Conservation (phyloP, 2,329 filamentous ascomycete species). For the Fusarium annulatum region DNA sequence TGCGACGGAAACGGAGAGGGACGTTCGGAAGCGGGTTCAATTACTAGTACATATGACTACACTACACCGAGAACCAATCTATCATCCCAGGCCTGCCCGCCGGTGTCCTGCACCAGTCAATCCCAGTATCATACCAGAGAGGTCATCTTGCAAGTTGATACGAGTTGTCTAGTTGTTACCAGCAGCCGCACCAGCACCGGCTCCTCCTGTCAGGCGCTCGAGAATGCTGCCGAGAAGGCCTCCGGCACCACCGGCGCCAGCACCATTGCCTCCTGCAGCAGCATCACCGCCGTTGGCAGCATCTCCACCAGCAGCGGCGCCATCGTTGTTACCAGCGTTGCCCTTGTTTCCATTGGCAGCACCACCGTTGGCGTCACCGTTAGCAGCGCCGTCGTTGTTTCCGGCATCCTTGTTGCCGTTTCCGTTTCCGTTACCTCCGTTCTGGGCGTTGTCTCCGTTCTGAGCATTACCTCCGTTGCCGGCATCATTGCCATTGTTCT, state of each 20-base stretch:
- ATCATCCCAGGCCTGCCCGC: neutral
- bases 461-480: neutral
- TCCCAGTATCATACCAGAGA: neutral
- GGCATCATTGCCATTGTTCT: neutral
- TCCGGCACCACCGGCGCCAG: neutral
- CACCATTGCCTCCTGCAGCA: neutral
- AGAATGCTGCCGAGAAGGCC: neutral
- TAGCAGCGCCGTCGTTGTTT: neutral
- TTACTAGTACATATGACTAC: neutral
- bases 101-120: slow-evolving; percentile 18
- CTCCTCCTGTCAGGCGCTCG: neutral
- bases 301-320: neutral
- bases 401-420: neutral
- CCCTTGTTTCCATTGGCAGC: neutral
- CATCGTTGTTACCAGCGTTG: neutral
- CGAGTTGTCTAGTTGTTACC: neutral
- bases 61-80: neutral
- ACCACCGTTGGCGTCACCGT: neutral
- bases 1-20: no score
- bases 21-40: neutral
- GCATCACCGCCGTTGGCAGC: neutral
- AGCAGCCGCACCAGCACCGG: neutral
- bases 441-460: neutral
- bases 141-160: neutral
- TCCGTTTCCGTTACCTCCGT: neutral